These are phyloP conservation scores for Blastomyces gilchristii DNA, from an alignment of 2,329 filamentous ascomycete genomes.

Conservation along the genomic window DNA sequence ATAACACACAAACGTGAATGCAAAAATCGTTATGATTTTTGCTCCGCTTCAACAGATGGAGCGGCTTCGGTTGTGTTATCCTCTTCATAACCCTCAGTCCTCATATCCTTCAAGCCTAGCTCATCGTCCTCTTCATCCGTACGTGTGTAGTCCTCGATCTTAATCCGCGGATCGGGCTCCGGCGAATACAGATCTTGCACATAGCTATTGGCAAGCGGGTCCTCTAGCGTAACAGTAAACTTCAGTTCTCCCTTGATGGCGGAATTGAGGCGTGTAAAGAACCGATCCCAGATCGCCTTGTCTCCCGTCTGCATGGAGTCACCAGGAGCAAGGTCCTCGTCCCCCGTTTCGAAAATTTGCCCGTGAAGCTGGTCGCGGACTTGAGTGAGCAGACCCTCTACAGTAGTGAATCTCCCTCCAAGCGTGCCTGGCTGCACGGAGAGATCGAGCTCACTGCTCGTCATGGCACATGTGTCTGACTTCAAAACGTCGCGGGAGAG, in stretches of 20 bases:
- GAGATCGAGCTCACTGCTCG: conserved; percentile 77
- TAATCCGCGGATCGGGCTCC: conserved; percentile 75
- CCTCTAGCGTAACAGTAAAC: conserved; percentile 74
- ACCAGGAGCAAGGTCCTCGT: conserved; percentile 49
- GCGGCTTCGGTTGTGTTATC: conserved; percentile 25
- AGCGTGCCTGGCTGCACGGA: conserved; percentile 87
- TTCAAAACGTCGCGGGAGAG: conserved; percentile 90
- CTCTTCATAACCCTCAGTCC: conserved; percentile 73
- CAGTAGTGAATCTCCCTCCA: conserved; percentile 90
- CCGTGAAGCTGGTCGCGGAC: conserved; percentile 79
- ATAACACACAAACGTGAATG: not conserved
- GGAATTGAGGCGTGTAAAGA: conserved; percentile 65
- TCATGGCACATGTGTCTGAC: conserved; percentile 79
- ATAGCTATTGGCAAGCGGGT: conserved; percentile 86
- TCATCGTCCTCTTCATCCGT: conserved; percentile 92
- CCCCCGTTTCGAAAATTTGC: conserved; percentile 72
- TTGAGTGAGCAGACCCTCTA: conserved; percentile 87
- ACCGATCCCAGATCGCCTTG: conserved; percentile 63
- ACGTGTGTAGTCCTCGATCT: conserved; percentile 69
- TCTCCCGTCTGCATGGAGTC: conserved; percentile 63
- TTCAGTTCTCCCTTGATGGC: conserved; percentile 71
- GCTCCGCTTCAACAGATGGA: not conserved
- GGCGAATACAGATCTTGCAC: conserved; percentile 76
- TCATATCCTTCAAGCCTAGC: conserved; percentile 83
- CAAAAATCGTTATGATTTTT: not conserved